Evolutionary conservation across 140 eudicot species (phyloP).

Genomic region (Oenanthe javanica): DNA sequence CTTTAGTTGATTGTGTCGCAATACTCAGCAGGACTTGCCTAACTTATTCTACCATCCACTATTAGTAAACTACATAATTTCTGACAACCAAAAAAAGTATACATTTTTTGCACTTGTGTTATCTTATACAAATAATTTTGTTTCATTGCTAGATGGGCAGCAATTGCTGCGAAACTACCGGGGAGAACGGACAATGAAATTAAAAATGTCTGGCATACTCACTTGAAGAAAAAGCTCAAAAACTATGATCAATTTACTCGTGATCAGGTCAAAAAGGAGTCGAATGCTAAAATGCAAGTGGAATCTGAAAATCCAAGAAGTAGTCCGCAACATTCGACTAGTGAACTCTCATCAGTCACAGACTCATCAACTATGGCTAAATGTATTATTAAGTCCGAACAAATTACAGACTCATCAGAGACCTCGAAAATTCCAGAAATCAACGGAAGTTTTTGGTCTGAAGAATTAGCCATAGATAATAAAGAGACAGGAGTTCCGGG

Average conservation of each 20-base stretch:
- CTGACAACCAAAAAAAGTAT: too few species aligned
- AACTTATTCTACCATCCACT: background rate
- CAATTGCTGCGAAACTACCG: too few species aligned
- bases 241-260: too few species aligned
- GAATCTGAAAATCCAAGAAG: background rate
- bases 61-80: too few species aligned
- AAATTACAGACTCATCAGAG: constrained; percentile 20
- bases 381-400: constrained; percentile 23
- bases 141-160: background rate
- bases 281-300: background rate
- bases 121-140: background rate
- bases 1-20: background rate
- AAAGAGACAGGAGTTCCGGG: background rate
- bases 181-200: too few species aligned
- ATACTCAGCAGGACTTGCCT: background rate
- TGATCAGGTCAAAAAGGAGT: constrained; percentile 11
- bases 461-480: constrained; percentile 14
- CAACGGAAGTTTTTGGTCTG: constrained; percentile 74
- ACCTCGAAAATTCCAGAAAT: constrained; percentile 24
- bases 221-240: too few species aligned
- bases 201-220: too few species aligned
- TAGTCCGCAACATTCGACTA: constrained; percentile 33
- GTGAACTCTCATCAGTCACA: constrained; percentile 50
- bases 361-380: constrained; percentile 16
- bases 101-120: background rate